phyloP scores from a whole-genome alignment of 306 rosid genomes.

The Potentilla sterilis region DNA sequence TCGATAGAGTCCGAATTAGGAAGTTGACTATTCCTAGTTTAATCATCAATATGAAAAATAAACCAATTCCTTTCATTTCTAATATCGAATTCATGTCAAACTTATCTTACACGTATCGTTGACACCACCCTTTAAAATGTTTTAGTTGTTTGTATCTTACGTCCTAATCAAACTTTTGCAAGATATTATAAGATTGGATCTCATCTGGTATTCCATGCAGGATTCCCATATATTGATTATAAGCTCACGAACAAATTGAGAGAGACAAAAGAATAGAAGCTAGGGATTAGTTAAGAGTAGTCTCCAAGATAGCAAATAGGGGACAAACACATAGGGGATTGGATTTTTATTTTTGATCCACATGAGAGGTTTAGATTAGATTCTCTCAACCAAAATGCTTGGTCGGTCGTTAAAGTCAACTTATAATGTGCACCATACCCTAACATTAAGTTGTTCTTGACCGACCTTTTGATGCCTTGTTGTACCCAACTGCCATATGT shows the following conservation, averaged over 20 bases:
- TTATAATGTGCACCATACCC: slow-evolving; percentile 4
- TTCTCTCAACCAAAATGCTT: slow-evolving; percentile 13
- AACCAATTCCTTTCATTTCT: neutral
- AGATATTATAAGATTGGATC: slow-evolving; percentile 18
- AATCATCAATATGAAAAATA: too few species aligned
- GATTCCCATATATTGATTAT: neutral
- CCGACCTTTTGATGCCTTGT: neutral
- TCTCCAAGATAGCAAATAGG: neutral
- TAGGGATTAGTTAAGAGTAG: slow-evolving; percentile 11
- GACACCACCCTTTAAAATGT: neutral
- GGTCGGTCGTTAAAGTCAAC: slow-evolving; percentile 21
- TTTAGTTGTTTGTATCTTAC: neutral
- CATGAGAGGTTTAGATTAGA: neutral
- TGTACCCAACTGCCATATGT: too few species aligned
- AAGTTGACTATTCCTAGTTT: slow-evolving; percentile 6
- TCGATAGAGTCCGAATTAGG: neutral
- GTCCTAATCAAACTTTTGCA: slow-evolving; percentile 18
- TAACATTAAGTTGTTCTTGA: neutral
- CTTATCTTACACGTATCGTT: slow-evolving; percentile 16
- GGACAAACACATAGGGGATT: neutral
- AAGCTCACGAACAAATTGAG: slow-evolving; percentile 11
- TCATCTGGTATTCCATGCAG: slow-evolving; percentile 15
- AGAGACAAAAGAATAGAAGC: neutral
- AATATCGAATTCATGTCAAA: neutral
- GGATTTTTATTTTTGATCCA: neutral